Evolutionary conservation across 495 filamentous ascomycete species (phyloP).

Genomic region (Durotheca rogersii): DNA sequence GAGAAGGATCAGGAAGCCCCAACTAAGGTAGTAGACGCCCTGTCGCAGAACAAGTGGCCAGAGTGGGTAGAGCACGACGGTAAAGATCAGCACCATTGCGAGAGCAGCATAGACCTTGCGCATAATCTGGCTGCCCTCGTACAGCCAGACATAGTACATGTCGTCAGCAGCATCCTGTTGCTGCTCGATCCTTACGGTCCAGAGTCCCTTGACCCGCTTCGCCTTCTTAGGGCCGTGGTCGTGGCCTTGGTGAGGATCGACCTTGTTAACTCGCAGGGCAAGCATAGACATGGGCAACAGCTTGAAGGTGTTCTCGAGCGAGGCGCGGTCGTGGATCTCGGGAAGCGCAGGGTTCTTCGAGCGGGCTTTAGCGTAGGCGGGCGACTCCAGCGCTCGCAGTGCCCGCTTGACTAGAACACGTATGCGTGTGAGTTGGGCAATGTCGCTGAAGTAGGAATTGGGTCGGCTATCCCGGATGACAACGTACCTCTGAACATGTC

Average conservation of each 20-base stretch:
- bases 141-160: constrained; percentile 95
- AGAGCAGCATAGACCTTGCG: constrained; percentile 86
- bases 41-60: constrained; percentile 91
- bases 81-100: constrained; percentile 77
- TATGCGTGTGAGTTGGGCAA: constrained; percentile 9
- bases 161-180: constrained; percentile 91
- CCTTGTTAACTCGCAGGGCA: constrained; percentile 84
- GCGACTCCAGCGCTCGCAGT: constrained; percentile 86
- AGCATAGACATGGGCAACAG: constrained; percentile 94
- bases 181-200: constrained; percentile 95
- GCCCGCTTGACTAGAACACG: constrained; percentile 82
- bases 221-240: constrained; percentile 65
- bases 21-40: constrained; percentile 96
- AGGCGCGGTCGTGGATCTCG: constrained; percentile 78
- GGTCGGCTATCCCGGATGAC: neutral
- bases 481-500: constrained; percentile 91
- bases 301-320: constrained; percentile 91
- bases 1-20: constrained; percentile 87
- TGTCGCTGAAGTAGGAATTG: neutral
- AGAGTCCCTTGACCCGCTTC: constrained; percentile 91
- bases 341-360: constrained; percentile 89
- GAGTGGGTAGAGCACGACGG: constrained; percentile 90
- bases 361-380: constrained; percentile 81
- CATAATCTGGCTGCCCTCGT: constrained; percentile 91
- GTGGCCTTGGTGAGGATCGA: constrained; percentile 74